Percentiles rank a stretch among this genome's conserved stretches.
These are phyloP conservation scores for Picochlorum costavermella DNA, from an alignment of 139 green algal species.

Conservation along the genomic window DNA sequence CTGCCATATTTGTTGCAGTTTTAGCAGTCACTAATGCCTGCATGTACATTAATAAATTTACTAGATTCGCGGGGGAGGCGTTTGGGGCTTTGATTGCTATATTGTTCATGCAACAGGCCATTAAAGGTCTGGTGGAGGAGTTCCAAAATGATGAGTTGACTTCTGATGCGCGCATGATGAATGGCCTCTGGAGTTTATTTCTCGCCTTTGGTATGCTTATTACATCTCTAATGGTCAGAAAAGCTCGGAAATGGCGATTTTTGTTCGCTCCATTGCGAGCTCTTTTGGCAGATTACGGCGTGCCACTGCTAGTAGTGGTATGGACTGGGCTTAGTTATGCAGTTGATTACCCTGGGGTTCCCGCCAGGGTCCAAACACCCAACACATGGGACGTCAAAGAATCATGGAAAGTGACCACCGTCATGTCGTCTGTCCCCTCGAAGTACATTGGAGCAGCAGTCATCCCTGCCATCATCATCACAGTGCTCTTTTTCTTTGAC, in stretches of 20 bases:
- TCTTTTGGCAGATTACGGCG: constrained; percentile 79
- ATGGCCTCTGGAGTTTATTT: constrained; percentile 71
- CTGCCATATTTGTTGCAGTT: constrained; percentile 47
- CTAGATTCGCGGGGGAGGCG: constrained; percentile 70
- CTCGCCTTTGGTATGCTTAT: constrained; percentile 48
- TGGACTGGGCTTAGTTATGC: constrained; percentile 59
- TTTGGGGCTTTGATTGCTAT: constrained; percentile 86
- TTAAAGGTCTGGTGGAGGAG: constrained; percentile 48
- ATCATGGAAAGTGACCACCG: constrained; percentile 27
- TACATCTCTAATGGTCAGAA: constrained; percentile 28
- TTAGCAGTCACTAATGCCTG: constrained; percentile 47
- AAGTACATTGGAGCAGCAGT: constrained; percentile 58
- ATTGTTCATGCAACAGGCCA: constrained; percentile 76
- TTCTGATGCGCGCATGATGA: constrained; percentile 38
- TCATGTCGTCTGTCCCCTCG: constrained; percentile 27
- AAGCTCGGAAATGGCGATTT: constrained; percentile 60
- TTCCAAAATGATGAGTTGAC: constrained; percentile 17
- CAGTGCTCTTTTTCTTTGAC: constrained; percentile 86
- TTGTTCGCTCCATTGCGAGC: constrained; percentile 23
- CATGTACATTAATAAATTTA: constrained; percentile 53
- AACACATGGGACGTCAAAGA: constrained; percentile 56
- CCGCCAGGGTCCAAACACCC: constrained; percentile 43
- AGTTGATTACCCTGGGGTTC: constrained; percentile 38
- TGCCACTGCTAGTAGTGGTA: constrained; percentile 53
- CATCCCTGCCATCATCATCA: constrained; percentile 71